Evolutionary conservation across 345 rosid genomes (phyloP).

Genomic region (Gossypium australe): DNA sequence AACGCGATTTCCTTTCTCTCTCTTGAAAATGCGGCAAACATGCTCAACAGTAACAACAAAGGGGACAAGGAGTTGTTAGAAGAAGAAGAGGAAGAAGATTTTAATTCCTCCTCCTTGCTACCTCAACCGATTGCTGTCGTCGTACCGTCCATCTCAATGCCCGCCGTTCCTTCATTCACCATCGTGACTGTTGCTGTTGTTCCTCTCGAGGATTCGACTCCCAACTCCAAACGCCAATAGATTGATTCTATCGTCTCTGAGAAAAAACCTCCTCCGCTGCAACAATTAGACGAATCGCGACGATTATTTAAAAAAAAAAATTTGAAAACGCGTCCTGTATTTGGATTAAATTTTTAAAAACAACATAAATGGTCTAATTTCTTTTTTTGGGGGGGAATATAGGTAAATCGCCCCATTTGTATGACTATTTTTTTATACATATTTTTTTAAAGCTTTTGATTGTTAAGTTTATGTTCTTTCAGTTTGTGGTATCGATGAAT

Average conservation of each 20-base stretch:
- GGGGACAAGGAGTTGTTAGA: conserved; percentile 40
- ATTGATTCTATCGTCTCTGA: conserved; percentile 20
- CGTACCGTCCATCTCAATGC: conserved; percentile 19
- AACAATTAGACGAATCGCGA: conserved; percentile 59
- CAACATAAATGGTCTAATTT: no score
- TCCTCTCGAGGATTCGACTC: conserved; percentile 32
- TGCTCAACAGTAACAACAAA: conserved; percentile 26
- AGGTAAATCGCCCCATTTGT: no score
- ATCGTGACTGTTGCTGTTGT: conserved; percentile 33
- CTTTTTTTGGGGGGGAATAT: no score
- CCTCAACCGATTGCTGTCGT: conserved; percentile 22
- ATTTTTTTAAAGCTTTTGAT: no score
- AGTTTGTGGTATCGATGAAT: no score
- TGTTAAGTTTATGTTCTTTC: no score
- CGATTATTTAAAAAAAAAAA: conserved; percentile 36
- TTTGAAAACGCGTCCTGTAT: no score
- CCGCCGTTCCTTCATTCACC: conserved; percentile 33
- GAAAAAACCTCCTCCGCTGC: conserved; percentile 28
- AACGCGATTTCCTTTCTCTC: no score
- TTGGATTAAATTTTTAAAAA: no score
- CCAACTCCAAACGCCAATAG: conserved; percentile 46
- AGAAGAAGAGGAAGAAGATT: conserved; percentile 61
- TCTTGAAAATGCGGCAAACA: conserved; percentile 24
- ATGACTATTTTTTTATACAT: no score
- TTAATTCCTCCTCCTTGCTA: conserved; percentile 37